Base-by-base conservation (phyloP, 2,329 filamentous ascomycete species). In the Nothomitra cinnamomea region DNA sequence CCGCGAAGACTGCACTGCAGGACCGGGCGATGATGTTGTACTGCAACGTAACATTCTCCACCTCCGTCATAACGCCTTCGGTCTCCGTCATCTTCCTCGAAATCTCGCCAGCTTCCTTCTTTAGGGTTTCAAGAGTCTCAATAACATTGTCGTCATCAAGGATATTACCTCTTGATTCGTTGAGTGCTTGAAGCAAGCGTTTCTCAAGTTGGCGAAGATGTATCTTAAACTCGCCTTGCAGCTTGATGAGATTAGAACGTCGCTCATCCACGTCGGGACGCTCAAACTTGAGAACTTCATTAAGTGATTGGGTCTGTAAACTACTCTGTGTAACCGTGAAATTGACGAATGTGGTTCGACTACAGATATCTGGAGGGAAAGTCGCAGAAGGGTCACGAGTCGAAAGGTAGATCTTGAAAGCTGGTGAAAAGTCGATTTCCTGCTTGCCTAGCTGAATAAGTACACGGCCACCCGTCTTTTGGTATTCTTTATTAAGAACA, bases 271-370 rank as follows among this genome's bases (percentile, higher is more conserved):
- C 88, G 69, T 98, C 92, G 2, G 94, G 92, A 54, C 94, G 81
- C 73, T 98, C 92, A 13, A 89, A 95, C 68, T 96, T 96, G 63
- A 98, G 78, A 35, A 96, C 92, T 58, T 98, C 89, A 61, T 95
- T 95, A 60, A 98, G 79, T 1, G 92, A 95, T 69, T 98, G 92
- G 1, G 92, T 96, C 70, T 95, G 92, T 64, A 98, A 76, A 74
- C 90, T 96, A 77, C 92, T 95, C 71, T 96, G 90, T 3, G 92
- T 98, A 58, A 98, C 90, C 1, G 94, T 96, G 62, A 98, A 98
- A 70, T 98, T 98, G 76, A 98, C 92, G 69, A 98, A 95, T 0
- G 94, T 98, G 5, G 92, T 96, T 63, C 94, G 80, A 74, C 88
- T 95, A 79, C 94, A 98, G 58, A 98, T 87, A 64, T 98, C 92